These are phyloP conservation scores for Pseudogymnoascus sp. DNA, from an alignment of 2,329 filamentous ascomycete genomes.

Conservation along the genomic window DNA sequence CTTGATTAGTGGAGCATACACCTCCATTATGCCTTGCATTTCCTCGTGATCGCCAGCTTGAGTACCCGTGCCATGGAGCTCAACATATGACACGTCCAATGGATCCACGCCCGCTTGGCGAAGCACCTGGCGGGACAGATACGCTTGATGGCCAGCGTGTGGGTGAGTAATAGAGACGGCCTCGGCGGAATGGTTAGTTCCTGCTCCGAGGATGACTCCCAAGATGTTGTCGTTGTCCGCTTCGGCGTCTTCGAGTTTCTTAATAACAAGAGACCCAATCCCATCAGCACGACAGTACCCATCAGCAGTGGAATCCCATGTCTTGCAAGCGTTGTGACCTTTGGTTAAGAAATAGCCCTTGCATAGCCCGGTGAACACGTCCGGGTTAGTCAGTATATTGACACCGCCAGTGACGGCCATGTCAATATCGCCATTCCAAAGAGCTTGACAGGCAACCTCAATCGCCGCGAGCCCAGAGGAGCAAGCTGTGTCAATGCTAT, in stretches of 20 bases:
- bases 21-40: constrained; percentile 51
- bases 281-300: constrained; percentile 44
- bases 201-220: constrained; percentile 43
- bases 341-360: constrained; percentile 11
- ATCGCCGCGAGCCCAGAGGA: constrained; percentile 28
- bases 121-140: constrained; percentile 59
- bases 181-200: constrained; percentile 72
- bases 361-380: constrained; percentile 22
- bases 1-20: constrained; percentile 42
- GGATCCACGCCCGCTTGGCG: constrained; percentile 62
- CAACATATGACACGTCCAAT: constrained; percentile 65
- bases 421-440: constrained; percentile 17
- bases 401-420: constrained; percentile 18
- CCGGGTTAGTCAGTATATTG: constrained; percentile 17
- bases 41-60: constrained; percentile 47
- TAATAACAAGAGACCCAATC: constrained; percentile 37
- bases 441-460: constrained; percentile 17
- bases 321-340: constrained; percentile 35
- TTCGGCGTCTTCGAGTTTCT: constrained; percentile 56
- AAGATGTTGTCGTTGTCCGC: constrained; percentile 57
- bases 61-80: constrained; percentile 69
- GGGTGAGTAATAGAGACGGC: constrained; percentile 75
- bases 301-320: constrained; percentile 37
- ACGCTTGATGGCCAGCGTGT: constrained; percentile 64
- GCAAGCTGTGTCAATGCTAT: constrained; percentile 32